Evolutionary conservation across 352 stramenopile species (phyloP), one percentile per base, ranked within the genome.

Genomic region (Thalassiosira delicatula): DNA sequence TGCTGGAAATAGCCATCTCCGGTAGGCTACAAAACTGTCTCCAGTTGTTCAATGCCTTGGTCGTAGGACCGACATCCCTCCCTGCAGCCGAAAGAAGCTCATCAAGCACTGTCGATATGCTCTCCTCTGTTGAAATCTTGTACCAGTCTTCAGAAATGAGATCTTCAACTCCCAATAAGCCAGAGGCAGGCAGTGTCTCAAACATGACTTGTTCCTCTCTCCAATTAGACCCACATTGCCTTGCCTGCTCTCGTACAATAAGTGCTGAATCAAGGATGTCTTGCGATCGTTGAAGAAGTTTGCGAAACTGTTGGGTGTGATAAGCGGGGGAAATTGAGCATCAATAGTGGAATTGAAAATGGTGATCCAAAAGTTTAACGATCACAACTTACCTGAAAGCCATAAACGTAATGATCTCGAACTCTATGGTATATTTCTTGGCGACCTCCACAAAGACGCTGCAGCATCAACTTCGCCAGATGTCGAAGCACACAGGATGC

Each of bases 391-490:
- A 79, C 76, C 65, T 82, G 82, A 72, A 90, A 93, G 32, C 82
- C 84, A 81, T 91, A 94, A 9, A 90, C 83, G 79, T 92, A 90
- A 72, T 92, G 86, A 74, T 94, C 89, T 30, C 91, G 68, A 70
- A 94, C 79, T 76, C 77, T 81, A 77, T 91, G 86, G 77, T 92
- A 94, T 9, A 87, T 44, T 59, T 85, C 83, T 54, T 76, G 75
- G 19, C 89, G 76, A 19, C 83, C 83, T 56, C 85, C 86, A 79
- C 89, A 93, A 46, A 94, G 65, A 27, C 74, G 63, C 35, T 93
- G 89, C 12, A 94, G 68, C 42, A 87, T 87, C 42, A 70, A 82
- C 37, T 88, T 93, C 17, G 90, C 88, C 25, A 90, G 33, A 71
- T 69, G 23, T 59, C 81, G 75, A 9, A 92, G 37, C 33, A 73